These are phyloP conservation scores for Chiua sp. DNA, from an alignment of 1,284 basidiomycete species.

Conservation along the genomic window DNA sequence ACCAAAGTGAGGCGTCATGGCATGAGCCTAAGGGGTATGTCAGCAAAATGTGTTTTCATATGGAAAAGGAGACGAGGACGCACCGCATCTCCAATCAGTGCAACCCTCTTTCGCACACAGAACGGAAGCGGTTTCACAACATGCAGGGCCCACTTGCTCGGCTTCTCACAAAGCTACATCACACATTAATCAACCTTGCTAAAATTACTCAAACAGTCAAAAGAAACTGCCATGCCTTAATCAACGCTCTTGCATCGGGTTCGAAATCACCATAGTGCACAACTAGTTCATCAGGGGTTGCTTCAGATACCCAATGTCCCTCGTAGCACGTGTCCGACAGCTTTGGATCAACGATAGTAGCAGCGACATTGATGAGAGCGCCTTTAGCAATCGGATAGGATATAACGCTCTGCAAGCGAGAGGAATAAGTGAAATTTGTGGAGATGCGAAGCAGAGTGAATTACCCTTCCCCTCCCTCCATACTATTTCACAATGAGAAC, in stretches of 20 bases:
- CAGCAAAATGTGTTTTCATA: no score
- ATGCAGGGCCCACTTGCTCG: conserved; percentile 38
- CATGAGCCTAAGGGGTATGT: conserved; percentile 29
- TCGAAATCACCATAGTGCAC: conserved; percentile 46
- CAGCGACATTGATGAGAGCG: conserved; percentile 48
- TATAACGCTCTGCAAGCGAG: conserved; percentile 41
- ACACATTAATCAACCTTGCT: background rate
- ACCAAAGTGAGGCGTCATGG: conserved; percentile 36
- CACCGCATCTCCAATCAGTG: conserved; percentile 44
- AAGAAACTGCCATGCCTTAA: conserved; percentile 42
- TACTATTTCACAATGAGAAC: conserved; percentile 12
- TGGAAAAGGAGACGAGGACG: conserved; percentile 1
- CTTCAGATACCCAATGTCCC: conserved; percentile 42
- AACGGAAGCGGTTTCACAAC: conserved; percentile 38
- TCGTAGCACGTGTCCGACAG: conserved; percentile 40
- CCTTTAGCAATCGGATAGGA: conserved; percentile 51
- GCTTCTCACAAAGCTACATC: conserved; percentile 23
- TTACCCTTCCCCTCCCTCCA: conserved; percentile 19
- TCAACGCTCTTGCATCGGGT: conserved; percentile 44
- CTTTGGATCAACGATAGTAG: conserved; percentile 40
- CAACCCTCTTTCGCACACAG: conserved; percentile 34
- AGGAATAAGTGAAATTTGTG: background rate
- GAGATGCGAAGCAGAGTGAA: background rate
- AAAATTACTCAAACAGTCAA: no score
- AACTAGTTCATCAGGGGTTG: conserved; percentile 33